A percentile compares a stretch with the other conserved stretches of the same genome.
phyloP scores from a whole-genome alignment of 164 flowering plant genomes.

The Tetracentron sinense region DNA sequence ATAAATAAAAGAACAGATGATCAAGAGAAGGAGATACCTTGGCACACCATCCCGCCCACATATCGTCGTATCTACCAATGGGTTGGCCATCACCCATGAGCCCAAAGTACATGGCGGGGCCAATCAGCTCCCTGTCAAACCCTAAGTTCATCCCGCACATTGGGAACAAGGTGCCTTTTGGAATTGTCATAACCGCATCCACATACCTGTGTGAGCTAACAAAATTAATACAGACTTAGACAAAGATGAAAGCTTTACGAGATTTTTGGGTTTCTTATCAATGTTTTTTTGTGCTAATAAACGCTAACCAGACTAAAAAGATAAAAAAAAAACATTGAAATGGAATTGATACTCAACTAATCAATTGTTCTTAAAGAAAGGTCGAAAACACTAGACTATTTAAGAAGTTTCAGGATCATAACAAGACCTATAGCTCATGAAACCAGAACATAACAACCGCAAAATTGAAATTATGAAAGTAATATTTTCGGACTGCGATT shows the following conservation, averaged over 20 bases:
- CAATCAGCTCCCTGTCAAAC: constrained; percentile 19
- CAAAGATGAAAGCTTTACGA: background rate
- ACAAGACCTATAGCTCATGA: too few relatives aligned
- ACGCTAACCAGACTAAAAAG: too few relatives aligned
- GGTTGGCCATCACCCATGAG: constrained; percentile 21
- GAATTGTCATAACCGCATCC: constrained; percentile 20
- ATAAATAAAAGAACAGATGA: background rate
- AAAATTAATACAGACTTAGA: constrained; percentile 16
- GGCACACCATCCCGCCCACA: constrained; percentile 15
- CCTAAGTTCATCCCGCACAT: constrained; percentile 26
- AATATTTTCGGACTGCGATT: too few relatives aligned
- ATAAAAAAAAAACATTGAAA: too few relatives aligned
- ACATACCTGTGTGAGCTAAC: constrained; percentile 11
- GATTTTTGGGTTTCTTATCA: too few relatives aligned
- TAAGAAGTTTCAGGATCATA: too few relatives aligned
- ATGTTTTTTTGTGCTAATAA: too few relatives aligned
- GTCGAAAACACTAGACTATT: too few relatives aligned
- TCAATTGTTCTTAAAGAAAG: too few relatives aligned
- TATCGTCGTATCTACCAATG: constrained; percentile 5
- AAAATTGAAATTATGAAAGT: too few relatives aligned
- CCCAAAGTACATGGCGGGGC: constrained; percentile 18
- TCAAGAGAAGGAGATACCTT: constrained; percentile 8
- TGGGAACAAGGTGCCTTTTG: constrained; percentile 17
- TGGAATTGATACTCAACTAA: too few relatives aligned
- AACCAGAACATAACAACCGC: too few relatives aligned